Percentiles rank a stretch among this genome's conserved stretches.
Evolutionary conservation across 495 filamentous ascomycete genomes (phyloP).

Genomic region (Parathielavia appendiculata): DNA sequence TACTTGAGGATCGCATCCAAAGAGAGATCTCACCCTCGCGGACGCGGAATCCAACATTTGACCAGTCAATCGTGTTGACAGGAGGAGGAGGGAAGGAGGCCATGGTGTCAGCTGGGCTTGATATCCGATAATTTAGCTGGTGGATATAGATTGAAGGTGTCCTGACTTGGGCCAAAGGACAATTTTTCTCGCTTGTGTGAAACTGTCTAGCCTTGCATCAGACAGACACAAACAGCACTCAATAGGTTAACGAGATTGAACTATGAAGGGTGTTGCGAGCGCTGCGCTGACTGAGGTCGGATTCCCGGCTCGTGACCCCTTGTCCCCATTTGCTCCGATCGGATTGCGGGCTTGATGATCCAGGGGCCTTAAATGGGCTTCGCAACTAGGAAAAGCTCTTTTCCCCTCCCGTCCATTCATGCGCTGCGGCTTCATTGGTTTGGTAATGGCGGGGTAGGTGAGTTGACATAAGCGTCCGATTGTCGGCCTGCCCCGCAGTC

Average conservation of each 20-base stretch:
- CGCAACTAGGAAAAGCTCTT: neutral
- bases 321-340: conserved; percentile 6
- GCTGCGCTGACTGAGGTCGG: neutral
- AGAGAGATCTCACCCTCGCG: conserved; percentile 62
- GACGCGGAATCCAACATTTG: conserved; percentile 81
- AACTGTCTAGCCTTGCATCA: too few relatives aligned
- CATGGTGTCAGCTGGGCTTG: conserved; percentile 27
- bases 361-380: conserved; percentile 2
- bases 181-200: neutral
- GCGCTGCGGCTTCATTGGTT: neutral
- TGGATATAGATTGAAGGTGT: neutral
- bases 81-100: conserved; percentile 74
- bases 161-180: neutral
- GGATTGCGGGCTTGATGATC: neutral
- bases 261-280: neutral
- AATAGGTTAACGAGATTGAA: too few relatives aligned
- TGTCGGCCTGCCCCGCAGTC: conserved; percentile 11
- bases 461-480: neutral
- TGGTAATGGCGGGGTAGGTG: conserved; percentile 11
- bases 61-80: conserved; percentile 83
- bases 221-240: too few relatives aligned
- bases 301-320: neutral
- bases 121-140: too few relatives aligned
- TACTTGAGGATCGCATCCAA: neutral
- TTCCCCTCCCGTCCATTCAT: neutral